These are phyloP conservation scores for Cryptococcus jaspeensis DNA, from an alignment of 1,284 basidiomycete genomes.

Conservation along the genomic window DNA sequence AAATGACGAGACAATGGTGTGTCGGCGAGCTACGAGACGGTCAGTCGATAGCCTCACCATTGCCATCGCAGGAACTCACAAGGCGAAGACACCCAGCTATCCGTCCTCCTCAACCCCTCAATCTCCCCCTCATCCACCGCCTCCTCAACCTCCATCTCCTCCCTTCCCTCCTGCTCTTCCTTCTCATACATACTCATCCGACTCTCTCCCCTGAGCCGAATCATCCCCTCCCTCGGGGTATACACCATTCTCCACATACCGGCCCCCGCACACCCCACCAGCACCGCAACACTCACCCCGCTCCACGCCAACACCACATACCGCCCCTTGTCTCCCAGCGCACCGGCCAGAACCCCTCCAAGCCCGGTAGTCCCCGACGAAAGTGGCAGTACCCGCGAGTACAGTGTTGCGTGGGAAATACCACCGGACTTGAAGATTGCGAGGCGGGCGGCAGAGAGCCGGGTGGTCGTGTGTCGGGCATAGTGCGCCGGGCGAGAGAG, in stretches of 20 bases:
- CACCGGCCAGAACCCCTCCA: slow-evolving; percentile 10
- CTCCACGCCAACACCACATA: slow-evolving; percentile 14
- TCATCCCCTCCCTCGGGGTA: slow-evolving; percentile 9
- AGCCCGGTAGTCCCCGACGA: slow-evolving; percentile 11
- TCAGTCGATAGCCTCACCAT: neutral
- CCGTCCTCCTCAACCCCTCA: slow-evolving; percentile 11
- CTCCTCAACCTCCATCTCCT: slow-evolving; percentile 1
- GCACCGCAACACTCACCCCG: slow-evolving; percentile 3
- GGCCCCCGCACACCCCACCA: slow-evolving; percentile 3
- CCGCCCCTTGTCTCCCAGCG: neutral
- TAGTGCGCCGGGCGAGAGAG: slow-evolving; percentile 2
- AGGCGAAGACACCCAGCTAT: slow-evolving; percentile 29
- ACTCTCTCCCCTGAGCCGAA: slow-evolving; percentile 11
- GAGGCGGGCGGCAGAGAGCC: neutral
- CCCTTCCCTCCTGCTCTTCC: neutral
- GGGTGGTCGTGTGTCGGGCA: slow-evolving; percentile 1
- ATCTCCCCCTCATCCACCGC: slow-evolving; percentile 3
- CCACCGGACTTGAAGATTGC: slow-evolving; percentile 19
- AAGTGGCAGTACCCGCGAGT: slow-evolving; percentile 26
- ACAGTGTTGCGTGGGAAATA: slow-evolving; percentile 29
- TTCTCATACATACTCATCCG: slow-evolving; percentile 14
- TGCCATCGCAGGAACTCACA: slow-evolving; percentile 20
- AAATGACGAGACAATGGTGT: slow-evolving; percentile 25
- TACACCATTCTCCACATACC: slow-evolving; percentile 9
- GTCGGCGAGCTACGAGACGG: slow-evolving; percentile 11